A percentile compares a stretch with the other conserved stretches of the same genome.
phyloP scores from a whole-genome alignment of 164 flowering plant species.

The Houttuynia cordata region DNA sequence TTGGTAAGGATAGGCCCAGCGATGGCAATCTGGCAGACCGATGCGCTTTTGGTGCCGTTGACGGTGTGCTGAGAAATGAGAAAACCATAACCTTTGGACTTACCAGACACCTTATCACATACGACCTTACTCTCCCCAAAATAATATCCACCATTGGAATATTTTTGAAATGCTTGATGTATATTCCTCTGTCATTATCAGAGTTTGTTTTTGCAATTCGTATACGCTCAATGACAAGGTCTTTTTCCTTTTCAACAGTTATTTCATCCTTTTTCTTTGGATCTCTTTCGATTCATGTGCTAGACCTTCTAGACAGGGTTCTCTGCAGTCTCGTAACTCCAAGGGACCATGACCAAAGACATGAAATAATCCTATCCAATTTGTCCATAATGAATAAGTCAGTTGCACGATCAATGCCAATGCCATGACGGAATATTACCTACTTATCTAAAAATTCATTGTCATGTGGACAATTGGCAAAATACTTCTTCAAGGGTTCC shows the following conservation, averaged over 20 bases:
- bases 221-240: conserved; percentile 58
- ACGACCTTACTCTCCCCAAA: no score
- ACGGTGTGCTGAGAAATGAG: no score
- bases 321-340: no score
- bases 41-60: no score
- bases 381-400: conserved; percentile 91
- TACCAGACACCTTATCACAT: no score
- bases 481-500: conserved; percentile 53
- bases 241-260: conserved; percentile 33
- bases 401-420: conserved; percentile 80
- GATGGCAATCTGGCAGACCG: no score
- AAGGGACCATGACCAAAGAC: no score
- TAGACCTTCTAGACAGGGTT: no score
- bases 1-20: no score
- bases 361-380: conserved; percentile 74
- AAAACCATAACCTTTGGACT: no score
- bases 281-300: conserved; percentile 22
- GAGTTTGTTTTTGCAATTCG: conserved; percentile 51
- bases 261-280: conserved; percentile 63
- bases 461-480: conserved; percentile 49
- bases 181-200: conserved; percentile 56
- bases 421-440: conserved; percentile 78
- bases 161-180: conserved; percentile 83
- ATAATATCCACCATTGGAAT: conserved; percentile 99
- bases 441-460: conserved; percentile 82